A percentile compares a stretch with the other conserved stretches of the same genome.
These are phyloP conservation scores for Xylaria venustula DNA, from an alignment of 495 filamentous ascomycete species.

Conservation along the genomic window DNA sequence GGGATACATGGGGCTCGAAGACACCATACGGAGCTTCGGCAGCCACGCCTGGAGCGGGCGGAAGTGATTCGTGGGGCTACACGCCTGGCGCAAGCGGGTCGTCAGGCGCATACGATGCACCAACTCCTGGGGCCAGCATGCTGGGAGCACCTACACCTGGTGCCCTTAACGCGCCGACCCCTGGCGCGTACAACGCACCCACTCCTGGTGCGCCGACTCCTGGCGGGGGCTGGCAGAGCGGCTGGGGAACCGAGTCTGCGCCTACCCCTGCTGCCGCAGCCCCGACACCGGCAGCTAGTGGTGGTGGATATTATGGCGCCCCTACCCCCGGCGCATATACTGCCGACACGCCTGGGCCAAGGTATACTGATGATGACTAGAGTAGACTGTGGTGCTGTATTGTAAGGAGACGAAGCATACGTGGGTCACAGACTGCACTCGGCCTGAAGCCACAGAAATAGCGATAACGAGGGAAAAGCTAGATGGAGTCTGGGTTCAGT, in stretches of 20 bases:
- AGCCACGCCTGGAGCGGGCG: conserved; percentile 55
- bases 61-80: conserved; percentile 49
- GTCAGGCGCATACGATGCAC: conserved; percentile 67
- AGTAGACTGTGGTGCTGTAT: background rate
- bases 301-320: conserved; percentile 61
- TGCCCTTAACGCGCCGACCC: conserved; percentile 74
- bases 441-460: background rate
- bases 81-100: conserved; percentile 58
- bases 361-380: conserved; percentile 54
- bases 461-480: background rate
- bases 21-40: conserved; percentile 66
- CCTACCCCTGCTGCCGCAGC: conserved; percentile 63
- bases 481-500: background rate
- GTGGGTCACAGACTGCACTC: background rate
- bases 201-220: conserved; percentile 74
- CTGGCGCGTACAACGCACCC: conserved; percentile 69
- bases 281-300: conserved; percentile 55
- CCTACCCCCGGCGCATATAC: conserved; percentile 77
- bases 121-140: conserved; percentile 66
- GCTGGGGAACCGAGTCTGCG: conserved; percentile 59
- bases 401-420: background rate
- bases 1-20: conserved; percentile 71
- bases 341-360: conserved; percentile 69
- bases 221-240: conserved; percentile 45
- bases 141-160: conserved; percentile 71